Conservation (phyloP, 2,329 filamentous ascomycete genomes). For the Aspergillus aculeatinus region DNA sequence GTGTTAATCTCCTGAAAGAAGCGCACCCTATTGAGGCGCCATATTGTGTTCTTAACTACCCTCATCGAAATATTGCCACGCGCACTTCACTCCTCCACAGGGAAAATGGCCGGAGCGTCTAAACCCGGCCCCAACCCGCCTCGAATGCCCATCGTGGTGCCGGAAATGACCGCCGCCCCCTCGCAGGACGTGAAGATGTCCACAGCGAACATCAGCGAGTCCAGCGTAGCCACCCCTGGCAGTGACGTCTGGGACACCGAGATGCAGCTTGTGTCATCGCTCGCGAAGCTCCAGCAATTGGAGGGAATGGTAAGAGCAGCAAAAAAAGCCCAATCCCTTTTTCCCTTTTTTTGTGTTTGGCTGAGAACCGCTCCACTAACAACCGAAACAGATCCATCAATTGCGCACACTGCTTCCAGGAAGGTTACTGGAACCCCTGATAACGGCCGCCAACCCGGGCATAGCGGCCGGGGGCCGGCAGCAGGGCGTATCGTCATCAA, state of each 20-base stretch:
- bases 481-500: constrained; percentile 18
- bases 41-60: no score
- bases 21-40: not conserved
- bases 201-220: not conserved
- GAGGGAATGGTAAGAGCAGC: constrained; percentile 30
- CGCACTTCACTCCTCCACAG: no score
- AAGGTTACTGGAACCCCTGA: constrained; percentile 41
- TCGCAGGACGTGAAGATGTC: not conserved
- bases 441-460: constrained; percentile 38
- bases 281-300: constrained; percentile 42
- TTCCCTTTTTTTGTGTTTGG: not conserved
- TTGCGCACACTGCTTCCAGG: constrained; percentile 44
- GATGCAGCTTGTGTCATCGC: constrained; percentile 39
- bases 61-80: no score
- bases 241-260: constrained; percentile 33
- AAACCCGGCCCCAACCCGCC: not conserved
- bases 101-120: not conserved
- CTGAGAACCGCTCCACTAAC: not conserved
- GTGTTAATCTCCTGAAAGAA: not conserved
- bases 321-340: not conserved
- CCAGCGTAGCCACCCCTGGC: not conserved
- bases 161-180: not conserved
- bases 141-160: constrained; percentile 1
- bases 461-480: constrained; percentile 15
- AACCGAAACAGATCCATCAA: constrained; percentile 39